Base-by-base conservation (phyloP, 164 flowering plant genomes). In the Magnolia kwangsiensis region DNA sequence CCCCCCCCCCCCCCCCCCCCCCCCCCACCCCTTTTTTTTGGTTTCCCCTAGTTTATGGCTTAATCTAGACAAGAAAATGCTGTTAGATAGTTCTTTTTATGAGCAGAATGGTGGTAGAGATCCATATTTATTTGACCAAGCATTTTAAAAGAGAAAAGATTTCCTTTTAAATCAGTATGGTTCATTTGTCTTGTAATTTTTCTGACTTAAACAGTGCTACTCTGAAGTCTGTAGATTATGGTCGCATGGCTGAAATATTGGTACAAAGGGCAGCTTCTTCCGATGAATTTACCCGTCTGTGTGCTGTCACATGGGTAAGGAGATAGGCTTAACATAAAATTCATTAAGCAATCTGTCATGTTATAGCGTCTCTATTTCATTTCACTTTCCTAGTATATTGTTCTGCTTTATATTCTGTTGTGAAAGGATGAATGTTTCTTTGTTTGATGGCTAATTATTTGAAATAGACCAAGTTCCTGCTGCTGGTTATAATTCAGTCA, bases 161-260 rank as follows among this genome's bases (percentile, higher is more conserved):
- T 6, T 37, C 61, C 61, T 55, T 55, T 55, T 13, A 69, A 49
- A 24, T 49, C 45, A 10, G 3, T n/a, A 24, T 72, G 61, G 29
- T 51, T 72, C 74, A 72, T 37, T 63, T 74, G 24, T 74, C 63
- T 65, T 21, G 49, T 69, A 31, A 64, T 81, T 84, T 37, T 81
- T 83, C 90, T 89, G 89, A 90, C 87, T 81, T 69, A 79, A 85
- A 83, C 87, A 84, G 85, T 90, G 85, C 80, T 89, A 72, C 85
- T 88, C 69, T 88, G 88, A 88, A 93, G 99, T 96, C 99, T 89
- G 98, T 96, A 94, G 99, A 96, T 90, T 96, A 94, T 86, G 99
- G 98, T 79, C 97, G 99, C 81, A 94, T 96, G 98, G 99, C 99
- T 81, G 98, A 94, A 82, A 96, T 96, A 75, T 84, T 96, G 86